These are phyloP conservation scores for Leccinum subtestaceum DNA, from an alignment of 768 basidiomycete genomes.

Conservation along the genomic window DNA sequence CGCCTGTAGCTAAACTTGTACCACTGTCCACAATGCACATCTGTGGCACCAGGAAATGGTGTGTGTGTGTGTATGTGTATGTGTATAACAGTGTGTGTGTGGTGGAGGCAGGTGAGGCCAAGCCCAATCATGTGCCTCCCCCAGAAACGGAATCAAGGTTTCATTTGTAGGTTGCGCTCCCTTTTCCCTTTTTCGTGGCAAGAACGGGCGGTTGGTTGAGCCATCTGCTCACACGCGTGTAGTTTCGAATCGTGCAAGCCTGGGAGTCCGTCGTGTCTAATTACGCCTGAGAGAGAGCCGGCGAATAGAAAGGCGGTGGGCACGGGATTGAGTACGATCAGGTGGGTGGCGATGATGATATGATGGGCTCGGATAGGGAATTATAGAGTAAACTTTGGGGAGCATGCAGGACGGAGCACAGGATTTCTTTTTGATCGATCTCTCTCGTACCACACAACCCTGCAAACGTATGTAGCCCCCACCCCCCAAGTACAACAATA, in stretches of 20 bases:
- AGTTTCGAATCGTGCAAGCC: slow-evolving; percentile 11
- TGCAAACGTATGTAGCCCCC: background rate
- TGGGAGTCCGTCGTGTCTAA: slow-evolving; percentile 21
- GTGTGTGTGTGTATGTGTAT: too few relatives aligned
- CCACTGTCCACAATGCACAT: background rate
- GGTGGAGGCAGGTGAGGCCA: slow-evolving; percentile 3
- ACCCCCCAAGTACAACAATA: background rate
- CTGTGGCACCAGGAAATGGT: background rate
- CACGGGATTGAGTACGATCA: background rate
- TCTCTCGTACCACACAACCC: background rate
- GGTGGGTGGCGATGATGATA: background rate
- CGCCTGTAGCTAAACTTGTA: slow-evolving; percentile 11
- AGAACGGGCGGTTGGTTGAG: background rate
- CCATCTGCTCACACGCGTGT: slow-evolving; percentile 22
- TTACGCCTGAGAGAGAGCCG: slow-evolving; percentile 22
- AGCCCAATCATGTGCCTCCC: background rate
- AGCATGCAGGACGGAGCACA: background rate
- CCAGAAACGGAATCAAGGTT: slow-evolving; percentile 21
- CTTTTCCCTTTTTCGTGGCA: slow-evolving; percentile 2
- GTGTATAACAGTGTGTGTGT: background rate
- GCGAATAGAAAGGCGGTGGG: background rate
- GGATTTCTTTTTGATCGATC: slow-evolving; percentile 4
- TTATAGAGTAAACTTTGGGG: background rate
- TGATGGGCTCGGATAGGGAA: slow-evolving; percentile 3
- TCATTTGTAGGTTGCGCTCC: slow-evolving; percentile 7